Conservation (phyloP, 495 filamentous ascomycete species). For the Daldinia decipiens region DNA sequence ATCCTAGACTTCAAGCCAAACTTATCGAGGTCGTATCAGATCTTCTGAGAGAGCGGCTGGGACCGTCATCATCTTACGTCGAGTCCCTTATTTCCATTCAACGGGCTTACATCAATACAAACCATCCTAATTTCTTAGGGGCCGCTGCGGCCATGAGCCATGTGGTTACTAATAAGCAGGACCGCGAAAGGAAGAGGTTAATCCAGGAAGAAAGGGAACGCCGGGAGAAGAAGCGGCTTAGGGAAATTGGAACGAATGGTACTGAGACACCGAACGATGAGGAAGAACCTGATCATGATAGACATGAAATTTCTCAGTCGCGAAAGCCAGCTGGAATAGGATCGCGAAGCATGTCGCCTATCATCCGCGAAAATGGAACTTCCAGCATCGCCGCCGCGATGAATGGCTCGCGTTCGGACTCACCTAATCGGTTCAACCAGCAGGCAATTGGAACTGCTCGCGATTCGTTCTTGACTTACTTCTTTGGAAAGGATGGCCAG, state of each 20-base stretch:
- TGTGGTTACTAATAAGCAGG: conserved; percentile 92
- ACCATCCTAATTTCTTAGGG: conserved; percentile 98
- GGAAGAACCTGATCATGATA: conserved; percentile 70
- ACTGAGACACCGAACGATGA: conserved; percentile 76
- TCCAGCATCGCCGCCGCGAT: conserved; percentile 71
- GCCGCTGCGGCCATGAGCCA: conserved; percentile 98
- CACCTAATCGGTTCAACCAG: conserved; percentile 68
- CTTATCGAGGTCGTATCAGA: conserved; percentile 99
- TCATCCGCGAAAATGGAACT: conserved; percentile 69
- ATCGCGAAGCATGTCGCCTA: conserved; percentile 81
- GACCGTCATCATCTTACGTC: conserved; percentile 88
- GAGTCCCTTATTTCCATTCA: conserved; percentile 97
- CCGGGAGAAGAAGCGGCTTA: conserved; percentile 81
- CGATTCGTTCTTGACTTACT: conserved; percentile 97
- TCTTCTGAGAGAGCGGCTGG: conserved; percentile 89
- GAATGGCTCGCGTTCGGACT: conserved; percentile 69
- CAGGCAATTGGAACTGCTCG: conserved; percentile 62
- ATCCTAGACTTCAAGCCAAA: conserved; percentile 93
- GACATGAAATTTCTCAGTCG: conserved; percentile 58
- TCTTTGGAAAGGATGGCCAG: conserved; percentile 92
- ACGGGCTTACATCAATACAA: conserved; percentile 98
- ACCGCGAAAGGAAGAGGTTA: conserved; percentile 84
- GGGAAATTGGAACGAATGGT: conserved; percentile 85
- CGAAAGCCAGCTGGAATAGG: conserved; percentile 65
- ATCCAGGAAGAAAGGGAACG: conserved; percentile 84